These are phyloP conservation scores for Fusarium marasasianum DNA, from an alignment of 2,329 filamentous ascomycete genomes.

Conservation along the genomic window DNA sequence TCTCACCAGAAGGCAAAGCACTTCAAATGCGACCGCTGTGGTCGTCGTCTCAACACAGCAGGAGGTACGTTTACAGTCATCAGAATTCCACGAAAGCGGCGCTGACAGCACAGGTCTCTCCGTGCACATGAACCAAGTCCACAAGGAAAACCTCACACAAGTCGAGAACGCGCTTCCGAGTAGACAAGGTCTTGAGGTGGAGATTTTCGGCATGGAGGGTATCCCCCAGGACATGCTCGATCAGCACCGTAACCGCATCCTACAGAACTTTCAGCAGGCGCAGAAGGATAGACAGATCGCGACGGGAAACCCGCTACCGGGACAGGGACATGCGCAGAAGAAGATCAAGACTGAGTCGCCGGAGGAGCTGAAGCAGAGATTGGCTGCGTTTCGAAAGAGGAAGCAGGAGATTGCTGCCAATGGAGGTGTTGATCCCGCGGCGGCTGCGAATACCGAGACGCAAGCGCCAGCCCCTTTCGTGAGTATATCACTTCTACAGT, in stretches of 20 bases:
- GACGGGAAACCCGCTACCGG: slow-evolving; percentile 84
- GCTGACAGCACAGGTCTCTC: slow-evolving; percentile 73
- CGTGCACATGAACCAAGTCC: slow-evolving; percentile 98
- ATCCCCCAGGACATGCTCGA: slow-evolving; percentile 87
- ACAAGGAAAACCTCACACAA: slow-evolving; percentile 87
- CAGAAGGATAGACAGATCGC: slow-evolving; percentile 83
- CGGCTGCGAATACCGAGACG: slow-evolving; percentile 53
- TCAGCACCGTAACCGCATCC: slow-evolving; percentile 86
- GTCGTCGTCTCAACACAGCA: slow-evolving; percentile 88
- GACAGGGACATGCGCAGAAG: slow-evolving; percentile 64
- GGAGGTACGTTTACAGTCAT: slow-evolving; percentile 71
- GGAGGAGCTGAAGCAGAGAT: slow-evolving; percentile 80
- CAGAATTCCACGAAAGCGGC: not conserved
- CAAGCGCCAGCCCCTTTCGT: slow-evolving; percentile 67
- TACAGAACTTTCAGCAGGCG: slow-evolving; percentile 84
- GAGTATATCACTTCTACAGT: slow-evolving; percentile 47
- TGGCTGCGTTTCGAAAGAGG: slow-evolving; percentile 80
- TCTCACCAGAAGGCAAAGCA: slow-evolving; percentile 99
- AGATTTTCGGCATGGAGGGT: slow-evolving; percentile 99
- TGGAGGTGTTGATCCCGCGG: slow-evolving; percentile 53
- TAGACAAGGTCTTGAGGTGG: slow-evolving; percentile 84
- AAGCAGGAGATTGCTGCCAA: slow-evolving; percentile 65
- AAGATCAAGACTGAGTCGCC: slow-evolving; percentile 78
- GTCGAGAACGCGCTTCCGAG: slow-evolving; percentile 95
- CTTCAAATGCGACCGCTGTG: slow-evolving; percentile 95